phyloP scores from a whole-genome alignment of 176 grass and related monocot genomes.

The Guadua angustifolia region DNA sequence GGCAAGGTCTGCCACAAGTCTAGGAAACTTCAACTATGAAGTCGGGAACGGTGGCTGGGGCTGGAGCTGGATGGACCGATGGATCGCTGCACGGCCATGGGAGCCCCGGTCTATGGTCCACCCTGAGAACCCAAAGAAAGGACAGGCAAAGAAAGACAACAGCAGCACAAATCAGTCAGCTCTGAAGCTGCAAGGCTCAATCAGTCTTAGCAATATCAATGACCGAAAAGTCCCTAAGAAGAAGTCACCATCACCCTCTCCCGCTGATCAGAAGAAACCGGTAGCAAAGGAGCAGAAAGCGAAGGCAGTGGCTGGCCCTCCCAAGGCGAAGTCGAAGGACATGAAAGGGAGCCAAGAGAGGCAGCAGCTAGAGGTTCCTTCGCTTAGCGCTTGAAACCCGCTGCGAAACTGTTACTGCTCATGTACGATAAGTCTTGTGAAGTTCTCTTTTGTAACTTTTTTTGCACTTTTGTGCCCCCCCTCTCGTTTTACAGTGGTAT shows the following conservation, averaged over 20 bases:
- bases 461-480: neutral
- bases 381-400: slow-evolving; percentile 35
- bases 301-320: slow-evolving; percentile 41
- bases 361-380: slow-evolving; percentile 29
- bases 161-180: slow-evolving; percentile 50
- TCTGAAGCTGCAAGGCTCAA: slow-evolving; percentile 54
- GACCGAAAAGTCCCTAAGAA: slow-evolving; percentile 59
- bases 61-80: slow-evolving; percentile 95
- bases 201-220: slow-evolving; percentile 46
- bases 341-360: slow-evolving; percentile 54
- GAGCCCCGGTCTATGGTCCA: slow-evolving; percentile 67
- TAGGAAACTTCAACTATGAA: slow-evolving; percentile 77
- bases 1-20: slow-evolving; percentile 67
- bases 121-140: slow-evolving; percentile 51
- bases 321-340: slow-evolving; percentile 58
- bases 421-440: slow-evolving; percentile 54
- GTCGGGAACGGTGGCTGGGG: slow-evolving; percentile 81
- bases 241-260: slow-evolving; percentile 37
- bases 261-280: slow-evolving; percentile 49
- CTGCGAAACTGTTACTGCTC: neutral
- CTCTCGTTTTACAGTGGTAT: slow-evolving; percentile 20
- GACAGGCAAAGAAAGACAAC: slow-evolving; percentile 55
- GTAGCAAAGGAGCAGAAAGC: slow-evolving; percentile 50
- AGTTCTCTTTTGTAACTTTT: slow-evolving; percentile 1
- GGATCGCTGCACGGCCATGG: slow-evolving; percentile 92